Base-by-base conservation (phyloP, 2,329 filamentous ascomycete genomes). In the Pezicula neosporulosa region DNA sequence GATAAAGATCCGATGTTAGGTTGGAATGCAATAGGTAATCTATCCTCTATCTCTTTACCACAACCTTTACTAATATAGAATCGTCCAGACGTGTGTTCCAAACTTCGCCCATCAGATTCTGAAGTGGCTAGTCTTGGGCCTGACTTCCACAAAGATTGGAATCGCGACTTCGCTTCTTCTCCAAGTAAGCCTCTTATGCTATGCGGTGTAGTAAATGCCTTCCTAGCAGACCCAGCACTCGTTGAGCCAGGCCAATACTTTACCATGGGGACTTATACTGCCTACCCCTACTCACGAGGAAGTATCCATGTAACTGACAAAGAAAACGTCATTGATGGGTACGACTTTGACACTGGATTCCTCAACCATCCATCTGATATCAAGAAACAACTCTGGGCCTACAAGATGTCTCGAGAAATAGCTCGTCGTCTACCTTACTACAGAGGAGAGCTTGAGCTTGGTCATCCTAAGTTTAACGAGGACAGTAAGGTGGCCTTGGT, bases 401-500 rank as follows among this genome's bases (percentile, higher is more conserved):
- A 87, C 70, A 87, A 87, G 66, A 79, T 77, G 59, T 72, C 75
- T n/a, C 80, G 85, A 3, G 82, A 85, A 64, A 76, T 86, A 48
- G 69, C 74, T 19, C 77, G 83, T 3, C 77, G 81, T 13, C 77
- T 80, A 60, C 65, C 72, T 2, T 70, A 74, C 51, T 84, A 77
- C 66, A 59, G 71, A 50, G 71, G 80, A 60, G 72, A 79, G 58
- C 36, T 75, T 3, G 63, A 68, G 4, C 55, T 63, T 5, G 64
- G 70, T 0, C 74, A 77, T 49, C 77, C 77, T 1, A 60, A 64
- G 12, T 81, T 80, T 58, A 60, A 71, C 0, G 52, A 66, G 1
- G 66, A 60, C 0, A 77, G 73, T 1, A 63, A 68, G 12, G 77
- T 75, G 0, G 67, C 67, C 0, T 58, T 66, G 37, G 66, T 69